Evolutionary conservation across 352 stramenopile species (phyloP), one percentile per base, ranked within the genome.

Genomic region (Globisporangium rhizosaccharum): DNA sequence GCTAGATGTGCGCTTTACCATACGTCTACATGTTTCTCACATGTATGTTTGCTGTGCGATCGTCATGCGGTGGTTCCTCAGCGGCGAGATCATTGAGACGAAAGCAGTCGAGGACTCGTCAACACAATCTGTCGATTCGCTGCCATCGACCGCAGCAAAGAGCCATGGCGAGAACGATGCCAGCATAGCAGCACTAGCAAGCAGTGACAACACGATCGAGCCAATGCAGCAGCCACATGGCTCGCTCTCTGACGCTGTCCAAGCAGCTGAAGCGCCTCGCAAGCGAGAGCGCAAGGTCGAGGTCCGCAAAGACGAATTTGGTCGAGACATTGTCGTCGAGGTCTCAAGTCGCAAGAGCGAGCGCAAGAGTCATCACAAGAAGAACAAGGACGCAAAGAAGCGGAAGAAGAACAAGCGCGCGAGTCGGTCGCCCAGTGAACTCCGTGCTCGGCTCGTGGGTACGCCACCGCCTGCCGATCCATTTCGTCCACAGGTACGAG

Each of bases 271-370:
- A 10, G 37, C 30, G 12, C 37, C n/a, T n/a, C 26, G 33, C 52
- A 76, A 64, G 45, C 46, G 63, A 23, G 73, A 68, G 49, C 72
- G 72, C 41, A 59, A 60, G 26, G 9, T 65, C 4, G 46, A 64
- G 23, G 63, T 74, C 12, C 49, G 50, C n/a, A 91, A 90, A 54
- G 85, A 94, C 59, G 85, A 94, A 52, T 94, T 92, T 59, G 85
- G 85, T 26, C 82, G 85, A 6, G 83, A 92, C 47, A 57, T 92
- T 20, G 41, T 46, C 18, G 51, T 28, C 20, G 66, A 71, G 14
- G 51, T 72, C 9, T 62, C 68, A 48, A 37, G 41, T 12, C 41
- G 18, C 41, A 3, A 36, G 2, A 36, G 30, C 30, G 30, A 36
- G 30, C 30, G 30, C 30, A 52, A 44, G 30, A 62, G 14, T 66